Base-by-base conservation (phyloP, 2,329 filamentous ascomycete species). In the Zymoseptoria ardabiliae region DNA sequence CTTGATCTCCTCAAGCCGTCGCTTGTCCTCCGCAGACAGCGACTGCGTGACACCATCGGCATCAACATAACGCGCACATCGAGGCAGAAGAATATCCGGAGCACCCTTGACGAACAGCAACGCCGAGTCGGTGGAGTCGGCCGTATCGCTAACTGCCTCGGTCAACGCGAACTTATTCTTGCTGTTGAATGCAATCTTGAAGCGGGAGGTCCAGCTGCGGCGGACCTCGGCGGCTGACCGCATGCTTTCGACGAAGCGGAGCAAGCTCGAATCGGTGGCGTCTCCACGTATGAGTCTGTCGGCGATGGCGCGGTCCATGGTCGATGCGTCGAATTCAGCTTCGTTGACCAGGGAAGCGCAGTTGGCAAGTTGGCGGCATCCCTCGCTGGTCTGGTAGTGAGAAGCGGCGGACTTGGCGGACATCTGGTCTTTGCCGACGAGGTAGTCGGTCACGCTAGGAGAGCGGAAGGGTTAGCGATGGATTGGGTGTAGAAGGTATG, bases 131-230 rank as follows among this genome's bases (percentile, higher is more conserved):
- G 35, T 45, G 50, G 58, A 55, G 9, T 54, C 55, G 22, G 61
- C 65, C 66, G 65, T 60, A 4, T 70, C 66, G n/a, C 70, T 70
- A 10, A 77, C 77, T 54, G 87, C 82, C 0, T 85, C 81, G 35
- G 84, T 80, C 57, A 91, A 82, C 84, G 91, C 91, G 70, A 85
- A 91, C 73, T 92, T 92, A 75, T 91, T 91, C 77, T 90, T 71
- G 74, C 86, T 90, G 75, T 91, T 91, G 72, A 92, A 92, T 0
- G 86, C 83, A 25, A 90, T 76, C 57, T 88, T 84, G 65, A 85
- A 91, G 1, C 82, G 80, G 56, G 82, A 85, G 55, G 81, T 81
- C 86, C 87, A 91, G 63, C 80, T 77, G 13, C 79, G 77, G 7
- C 85, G 81, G 4, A 88, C 74, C 55, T 87, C 81, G 0, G 79